Conservation (phyloP, 2,329 filamentous ascomycete species). For the Sclerotinia trifoliorum region DNA sequence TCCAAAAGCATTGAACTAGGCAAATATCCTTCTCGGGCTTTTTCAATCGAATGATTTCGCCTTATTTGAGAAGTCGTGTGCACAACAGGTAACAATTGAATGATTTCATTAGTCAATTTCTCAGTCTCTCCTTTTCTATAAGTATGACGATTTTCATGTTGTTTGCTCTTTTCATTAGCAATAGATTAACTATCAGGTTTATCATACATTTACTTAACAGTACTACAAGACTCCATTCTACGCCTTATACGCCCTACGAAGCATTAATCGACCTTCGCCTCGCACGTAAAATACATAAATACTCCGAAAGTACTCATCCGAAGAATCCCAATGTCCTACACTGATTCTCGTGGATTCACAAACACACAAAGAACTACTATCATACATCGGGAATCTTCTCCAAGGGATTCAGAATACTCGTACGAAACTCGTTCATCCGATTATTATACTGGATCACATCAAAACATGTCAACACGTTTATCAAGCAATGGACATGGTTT, state of each 20-base stretch:
- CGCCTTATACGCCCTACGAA: neutral
- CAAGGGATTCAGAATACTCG: slow-evolving; percentile 8
- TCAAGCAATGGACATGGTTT: slow-evolving; percentile 3
- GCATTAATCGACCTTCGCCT: neutral
- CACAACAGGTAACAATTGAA: slow-evolving; percentile 1
- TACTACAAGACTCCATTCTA: neutral
- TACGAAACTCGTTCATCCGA: slow-evolving; percentile 10
- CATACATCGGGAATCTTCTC: neutral
- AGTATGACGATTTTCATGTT: slow-evolving; percentile 5
- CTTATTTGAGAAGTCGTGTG: neutral
- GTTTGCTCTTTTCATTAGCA: slow-evolving; percentile 14
- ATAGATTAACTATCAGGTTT: slow-evolving; percentile 9
- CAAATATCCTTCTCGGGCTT: neutral
- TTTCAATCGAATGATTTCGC: neutral
- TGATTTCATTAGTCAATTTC: slow-evolving; percentile 6
- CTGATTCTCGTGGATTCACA: slow-evolving; percentile 18
- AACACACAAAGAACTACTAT: neutral
- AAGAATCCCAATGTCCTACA: slow-evolving; percentile 7
- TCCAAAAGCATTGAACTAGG: neutral
- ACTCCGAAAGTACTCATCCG: slow-evolving; percentile 8
- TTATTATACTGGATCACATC: neutral
- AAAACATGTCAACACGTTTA: slow-evolving; percentile 9
- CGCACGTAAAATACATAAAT: neutral
- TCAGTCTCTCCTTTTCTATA: slow-evolving; percentile 2
- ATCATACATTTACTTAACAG: neutral